A percentile compares a stretch with the other conserved stretches of the same genome.
These are phyloP conservation scores for Trametes versicolor DNA, from an alignment of 1,284 basidiomycete genomes.

Conservation along the genomic window DNA sequence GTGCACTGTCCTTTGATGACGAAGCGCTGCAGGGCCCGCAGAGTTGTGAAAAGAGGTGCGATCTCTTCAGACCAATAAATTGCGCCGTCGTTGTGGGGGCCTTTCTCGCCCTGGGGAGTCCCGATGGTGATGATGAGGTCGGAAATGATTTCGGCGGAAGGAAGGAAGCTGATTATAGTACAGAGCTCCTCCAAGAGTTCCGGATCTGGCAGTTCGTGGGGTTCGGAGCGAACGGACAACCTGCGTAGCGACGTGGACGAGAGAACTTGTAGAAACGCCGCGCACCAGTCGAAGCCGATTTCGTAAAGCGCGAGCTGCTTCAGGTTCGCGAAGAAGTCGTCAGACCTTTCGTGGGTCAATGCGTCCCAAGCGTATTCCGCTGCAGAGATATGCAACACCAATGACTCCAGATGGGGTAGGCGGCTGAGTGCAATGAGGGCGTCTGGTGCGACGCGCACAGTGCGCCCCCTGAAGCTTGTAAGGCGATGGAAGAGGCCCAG, in stretches of 20 bases:
- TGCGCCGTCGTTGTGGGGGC: no score
- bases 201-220: background rate
- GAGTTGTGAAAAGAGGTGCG: background rate
- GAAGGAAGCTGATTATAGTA: background rate
- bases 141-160: background rate
- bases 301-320: background rate
- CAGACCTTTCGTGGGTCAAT: background rate
- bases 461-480: background rate
- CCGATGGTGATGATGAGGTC: background rate
- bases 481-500: background rate
- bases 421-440: background rate
- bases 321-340: background rate
- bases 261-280: background rate
- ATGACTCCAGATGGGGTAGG: background rate
- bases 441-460: background rate
- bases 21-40: background rate
- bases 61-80: background rate
- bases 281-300: background rate
- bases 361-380: background rate
- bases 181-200: background rate
- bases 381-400: background rate
- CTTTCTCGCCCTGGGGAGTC: background rate
- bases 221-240: background rate
- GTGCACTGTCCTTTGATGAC: background rate
- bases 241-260: background rate